Conservation (phyloP, 2,329 filamentous ascomycete species). For the Teratosphaeria nubilosa region DNA sequence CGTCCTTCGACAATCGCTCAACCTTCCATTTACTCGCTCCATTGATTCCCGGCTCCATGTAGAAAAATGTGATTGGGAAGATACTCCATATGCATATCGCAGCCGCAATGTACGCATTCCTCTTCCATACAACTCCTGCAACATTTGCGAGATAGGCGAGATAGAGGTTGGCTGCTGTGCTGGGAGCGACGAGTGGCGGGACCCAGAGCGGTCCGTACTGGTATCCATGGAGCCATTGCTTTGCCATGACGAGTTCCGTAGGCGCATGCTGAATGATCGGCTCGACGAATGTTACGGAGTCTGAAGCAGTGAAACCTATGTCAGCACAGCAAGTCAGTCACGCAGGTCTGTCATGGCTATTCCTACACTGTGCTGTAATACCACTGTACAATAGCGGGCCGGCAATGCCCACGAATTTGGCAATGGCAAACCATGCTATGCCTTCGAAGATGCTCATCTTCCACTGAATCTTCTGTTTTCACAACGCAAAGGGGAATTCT, state of each 20-base stretch:
- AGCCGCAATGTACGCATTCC: constrained; percentile 17
- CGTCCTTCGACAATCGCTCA: constrained; percentile 23
- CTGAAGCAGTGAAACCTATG: constrained; percentile 12
- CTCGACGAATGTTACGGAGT: constrained; percentile 28
- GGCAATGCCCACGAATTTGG: constrained; percentile 16
- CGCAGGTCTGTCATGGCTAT: not conserved
- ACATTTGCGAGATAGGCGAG: constrained; percentile 12
- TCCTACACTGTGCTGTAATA: constrained; percentile 14
- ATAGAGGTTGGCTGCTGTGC: constrained; percentile 23
- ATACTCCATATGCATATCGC: constrained; percentile 22
- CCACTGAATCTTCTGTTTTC: not conserved
- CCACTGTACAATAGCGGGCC: constrained; percentile 14
- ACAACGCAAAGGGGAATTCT: not conserved
- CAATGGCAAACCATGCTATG: constrained; percentile 1
- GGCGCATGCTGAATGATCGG: constrained; percentile 25
- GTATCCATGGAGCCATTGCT: constrained; percentile 32
- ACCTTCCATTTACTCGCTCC: constrained; percentile 31
- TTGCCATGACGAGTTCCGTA: constrained; percentile 25
- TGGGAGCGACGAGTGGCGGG: constrained; percentile 26
- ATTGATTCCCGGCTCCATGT: constrained; percentile 31
- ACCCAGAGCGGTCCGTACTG: constrained; percentile 28
- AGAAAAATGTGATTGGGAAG: constrained; percentile 28
- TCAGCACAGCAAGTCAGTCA: constrained; percentile 2
- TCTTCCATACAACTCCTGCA: not conserved
- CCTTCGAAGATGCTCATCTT: not conserved